phyloP scores from a whole-genome alignment of 2,329 filamentous ascomycete genomes.

The Colletotrichum aenigma region DNA sequence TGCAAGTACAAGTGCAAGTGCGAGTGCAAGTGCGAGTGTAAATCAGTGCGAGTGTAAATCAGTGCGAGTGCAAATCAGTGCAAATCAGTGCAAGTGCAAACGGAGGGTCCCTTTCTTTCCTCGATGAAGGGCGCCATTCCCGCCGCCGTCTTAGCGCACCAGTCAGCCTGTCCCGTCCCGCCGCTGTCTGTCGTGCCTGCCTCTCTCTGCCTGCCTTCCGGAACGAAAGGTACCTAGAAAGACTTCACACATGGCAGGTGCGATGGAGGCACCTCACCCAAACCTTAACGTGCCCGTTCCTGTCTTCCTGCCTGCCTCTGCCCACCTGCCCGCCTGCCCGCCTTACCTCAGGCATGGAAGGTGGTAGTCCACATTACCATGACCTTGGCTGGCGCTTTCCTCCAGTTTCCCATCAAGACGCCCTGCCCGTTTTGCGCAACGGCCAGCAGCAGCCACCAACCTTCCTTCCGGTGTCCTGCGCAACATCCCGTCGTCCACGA shows the following conservation, averaged over 20 bases:
- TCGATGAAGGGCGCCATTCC: not conserved
- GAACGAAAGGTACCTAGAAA: not conserved
- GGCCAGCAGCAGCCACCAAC: not conserved
- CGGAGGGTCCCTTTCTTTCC: not conserved
- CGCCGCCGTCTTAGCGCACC: not conserved
- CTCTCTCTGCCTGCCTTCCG: not conserved
- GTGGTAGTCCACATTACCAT: not conserved
- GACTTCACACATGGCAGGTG: conserved; percentile 3
- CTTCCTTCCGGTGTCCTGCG: not conserved
- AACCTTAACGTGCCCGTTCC: not conserved
- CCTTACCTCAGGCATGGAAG: not conserved
- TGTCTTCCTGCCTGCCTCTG: not conserved
- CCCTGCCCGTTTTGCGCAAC: not conserved
- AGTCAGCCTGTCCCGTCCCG: not conserved
- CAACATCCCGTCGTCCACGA: not conserved
- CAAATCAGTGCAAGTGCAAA: not conserved
- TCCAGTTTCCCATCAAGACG: not conserved
- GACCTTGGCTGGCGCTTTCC: not conserved
- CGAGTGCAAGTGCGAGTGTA: not conserved
- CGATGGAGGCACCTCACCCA: not conserved
- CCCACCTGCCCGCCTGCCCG: not conserved
- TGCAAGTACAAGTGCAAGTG: not conserved
- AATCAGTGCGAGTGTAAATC: not conserved
- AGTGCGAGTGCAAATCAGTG: not conserved
- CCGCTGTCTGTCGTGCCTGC: not conserved